Percentiles rank a stretch among this genome's conserved stretches.
Conservation (phyloP, 2,329 filamentous ascomycete genomes). For the Alternaria metachromatica region DNA sequence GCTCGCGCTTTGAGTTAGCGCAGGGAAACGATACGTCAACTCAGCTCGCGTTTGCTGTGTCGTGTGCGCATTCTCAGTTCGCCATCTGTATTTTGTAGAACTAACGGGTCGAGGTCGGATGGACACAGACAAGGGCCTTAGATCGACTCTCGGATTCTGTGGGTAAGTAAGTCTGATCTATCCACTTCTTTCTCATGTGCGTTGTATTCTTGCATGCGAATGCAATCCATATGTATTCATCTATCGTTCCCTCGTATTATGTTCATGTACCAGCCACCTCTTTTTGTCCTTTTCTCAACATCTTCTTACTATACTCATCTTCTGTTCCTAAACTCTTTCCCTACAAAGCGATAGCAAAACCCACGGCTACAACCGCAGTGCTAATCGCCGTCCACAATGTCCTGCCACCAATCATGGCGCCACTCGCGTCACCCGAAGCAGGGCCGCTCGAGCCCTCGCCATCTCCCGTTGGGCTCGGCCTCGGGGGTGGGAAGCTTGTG, state of each 20-base stretch:
- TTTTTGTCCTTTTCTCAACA: background rate
- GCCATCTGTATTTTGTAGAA: background rate
- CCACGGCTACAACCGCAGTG: constrained; percentile 23
- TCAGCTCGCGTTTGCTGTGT: background rate
- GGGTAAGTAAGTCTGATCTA: background rate
- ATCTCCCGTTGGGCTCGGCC: constrained; percentile 21
- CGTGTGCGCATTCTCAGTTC: background rate
- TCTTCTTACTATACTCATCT: background rate
- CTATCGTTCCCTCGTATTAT: background rate
- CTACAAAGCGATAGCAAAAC: constrained; percentile 31
- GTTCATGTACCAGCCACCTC: background rate
- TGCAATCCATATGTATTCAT: background rate
- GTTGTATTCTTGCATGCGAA: background rate
- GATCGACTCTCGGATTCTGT: background rate
- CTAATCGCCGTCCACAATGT: background rate
- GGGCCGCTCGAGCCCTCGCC: background rate
- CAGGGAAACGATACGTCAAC: background rate
- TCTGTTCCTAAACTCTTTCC: background rate
- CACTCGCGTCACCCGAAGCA: constrained; percentile 16
- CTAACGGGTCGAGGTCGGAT: no score
- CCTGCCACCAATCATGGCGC: constrained; percentile 12
- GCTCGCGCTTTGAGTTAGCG: background rate
- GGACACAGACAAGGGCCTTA: background rate
- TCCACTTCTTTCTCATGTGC: background rate
- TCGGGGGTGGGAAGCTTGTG: constrained; percentile 25